Conservation (phyloP, 78 protist genomes). For the Cyanophora paradoxa region DNA sequence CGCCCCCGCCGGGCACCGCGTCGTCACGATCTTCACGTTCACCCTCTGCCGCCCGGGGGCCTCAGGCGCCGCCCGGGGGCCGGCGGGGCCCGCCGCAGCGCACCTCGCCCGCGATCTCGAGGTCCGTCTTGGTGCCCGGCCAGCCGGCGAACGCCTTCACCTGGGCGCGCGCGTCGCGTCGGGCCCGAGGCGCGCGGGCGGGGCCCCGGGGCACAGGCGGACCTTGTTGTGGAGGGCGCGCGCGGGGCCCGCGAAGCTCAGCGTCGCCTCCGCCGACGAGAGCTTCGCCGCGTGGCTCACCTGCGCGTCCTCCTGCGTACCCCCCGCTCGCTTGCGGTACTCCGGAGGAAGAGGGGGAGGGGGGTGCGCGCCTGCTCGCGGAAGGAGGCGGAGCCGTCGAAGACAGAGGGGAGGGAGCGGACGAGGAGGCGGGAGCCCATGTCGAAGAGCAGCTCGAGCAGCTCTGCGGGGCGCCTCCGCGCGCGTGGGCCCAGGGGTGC, state of each 20-base stretch:
- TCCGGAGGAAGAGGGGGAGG: no score
- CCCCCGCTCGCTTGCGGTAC: not conserved
- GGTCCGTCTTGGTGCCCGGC: slow-evolving; percentile 17
- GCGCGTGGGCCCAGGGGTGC: no score
- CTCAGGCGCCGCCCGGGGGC: not conserved
- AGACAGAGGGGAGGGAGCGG: not conserved
- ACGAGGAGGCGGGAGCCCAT: not conserved
- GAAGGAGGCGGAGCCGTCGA: not conserved
- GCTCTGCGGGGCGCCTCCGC: no score
- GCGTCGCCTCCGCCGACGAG: not conserved
- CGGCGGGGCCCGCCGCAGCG: not conserved
- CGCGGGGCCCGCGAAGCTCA: not conserved
- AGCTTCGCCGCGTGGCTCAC: slow-evolving; percentile 16
- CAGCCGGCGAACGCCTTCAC: slow-evolving; percentile 24
- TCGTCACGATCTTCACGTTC: slow-evolving; percentile 2
- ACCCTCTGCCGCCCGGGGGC: not conserved
- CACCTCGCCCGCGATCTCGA: not conserved
- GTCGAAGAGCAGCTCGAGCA: slow-evolving; percentile 13
- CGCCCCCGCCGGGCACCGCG: not conserved
- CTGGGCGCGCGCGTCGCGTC: no score
- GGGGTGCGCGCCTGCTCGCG: not conserved
- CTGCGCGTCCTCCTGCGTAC: slow-evolving; percentile 6
- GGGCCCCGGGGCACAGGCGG: no score
- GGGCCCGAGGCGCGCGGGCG: no score
- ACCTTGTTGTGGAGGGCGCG: slow-evolving; percentile 8